Evolutionary conservation across 1,139 yeast genomes (phyloP), one percentile per base, ranked within the genome.

Genomic region (Kodamaea plutei): DNA sequence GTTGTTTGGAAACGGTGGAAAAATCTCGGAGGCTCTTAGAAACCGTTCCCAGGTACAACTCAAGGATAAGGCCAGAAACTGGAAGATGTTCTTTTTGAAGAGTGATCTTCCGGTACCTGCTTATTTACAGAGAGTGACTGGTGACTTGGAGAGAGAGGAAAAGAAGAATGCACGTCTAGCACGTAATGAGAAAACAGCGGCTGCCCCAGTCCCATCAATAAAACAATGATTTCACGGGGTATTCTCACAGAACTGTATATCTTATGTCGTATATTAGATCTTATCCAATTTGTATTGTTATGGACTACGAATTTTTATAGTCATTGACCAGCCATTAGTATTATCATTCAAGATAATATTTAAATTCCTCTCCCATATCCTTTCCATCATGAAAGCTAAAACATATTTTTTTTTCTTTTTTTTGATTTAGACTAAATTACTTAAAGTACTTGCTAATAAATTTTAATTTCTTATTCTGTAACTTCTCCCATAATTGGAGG

Each of bases 61-160:
- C 36, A 91, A 91, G 53, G 98, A 91, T 53, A 91, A 91, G 52
- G 97, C 97, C 0, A 72, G 97, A 43, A 91, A 91, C 51, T 83
- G 96, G 85, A 91, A 89, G 54, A 74, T 85, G 71, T 81, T 82
- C 41, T 87, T 82, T 52, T 61, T 88, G 37, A 84, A 87, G 50
- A 71, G 76, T 36, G 79, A 79, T 4, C 58, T 76, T 28, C 77
- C 84, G 5, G 76, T 89, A 4, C 97, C 97, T 0, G 77, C 70
- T 3, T 89, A 85, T 48, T 63, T 91, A 41, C 68, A 64, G 34
- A 79, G 81, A 43, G 97, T 89, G 15, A 88, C 96, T 1, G 97
- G 97, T 25, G 95, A 81, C 43, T 58, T 83, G 37, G 88, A 81
- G 19, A 63, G 82, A 34, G 73, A 67, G 18, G 71, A 66, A 36